These are phyloP conservation scores for Cunninghamia lanceolata DNA, from an alignment of 75 land plant genomes.

Conservation along the genomic window DNA sequence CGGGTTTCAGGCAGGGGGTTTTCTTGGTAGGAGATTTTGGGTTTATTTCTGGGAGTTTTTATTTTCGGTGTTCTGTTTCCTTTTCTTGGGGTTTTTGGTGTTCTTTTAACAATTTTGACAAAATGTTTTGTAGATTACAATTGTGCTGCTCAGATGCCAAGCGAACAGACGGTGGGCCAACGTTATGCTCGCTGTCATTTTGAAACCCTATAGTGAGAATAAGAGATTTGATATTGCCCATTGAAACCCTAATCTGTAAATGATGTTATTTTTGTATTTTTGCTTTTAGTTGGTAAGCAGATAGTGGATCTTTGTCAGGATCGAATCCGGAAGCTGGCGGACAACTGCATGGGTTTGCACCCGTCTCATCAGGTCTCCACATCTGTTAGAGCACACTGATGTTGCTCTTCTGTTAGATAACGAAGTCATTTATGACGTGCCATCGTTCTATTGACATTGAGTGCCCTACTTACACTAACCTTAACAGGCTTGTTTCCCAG, in stretches of 20 bases:
- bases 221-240: neutral
- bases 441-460: no score
- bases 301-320: constrained; percentile 42
- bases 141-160: constrained; percentile 22
- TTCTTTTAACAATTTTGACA: neutral
- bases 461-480: no score
- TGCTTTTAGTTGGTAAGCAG: constrained; percentile 46
- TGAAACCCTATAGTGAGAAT: neutral
- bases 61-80: neutral
- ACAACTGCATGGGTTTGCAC: constrained; percentile 67
- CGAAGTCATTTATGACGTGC: constrained; percentile 71
- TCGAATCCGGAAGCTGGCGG: constrained; percentile 42
- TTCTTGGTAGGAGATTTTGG: neutral
- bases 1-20: neutral
- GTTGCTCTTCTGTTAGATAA: constrained; percentile 74
- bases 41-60: neutral
- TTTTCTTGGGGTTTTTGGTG: no score
- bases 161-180: constrained; percentile 12
- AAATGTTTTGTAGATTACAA: neutral
- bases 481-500: no score
- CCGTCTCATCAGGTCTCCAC: constrained; percentile 77
- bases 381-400: constrained; percentile 79
- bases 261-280: neutral
- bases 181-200: neutral
- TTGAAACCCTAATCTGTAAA: neutral